A percentile compares a stretch with the other conserved stretches of the same genome.
These are phyloP conservation scores for Sanghuangporus weigelae DNA, from an alignment of 1,284 basidiomycete genomes.

Conservation along the genomic window DNA sequence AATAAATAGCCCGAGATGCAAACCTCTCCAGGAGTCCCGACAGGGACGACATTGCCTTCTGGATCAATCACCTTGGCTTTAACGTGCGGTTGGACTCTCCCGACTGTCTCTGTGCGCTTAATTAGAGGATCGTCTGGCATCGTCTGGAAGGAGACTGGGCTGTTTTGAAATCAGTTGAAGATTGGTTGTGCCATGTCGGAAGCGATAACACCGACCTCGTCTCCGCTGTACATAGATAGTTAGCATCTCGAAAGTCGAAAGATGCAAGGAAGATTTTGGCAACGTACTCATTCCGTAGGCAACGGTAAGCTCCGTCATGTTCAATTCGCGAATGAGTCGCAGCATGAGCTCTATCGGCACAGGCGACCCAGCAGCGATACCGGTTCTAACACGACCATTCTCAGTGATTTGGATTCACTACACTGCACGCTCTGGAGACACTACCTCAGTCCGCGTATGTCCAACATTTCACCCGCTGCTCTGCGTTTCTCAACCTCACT, in stretches of 20 bases:
- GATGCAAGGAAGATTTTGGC: not conserved
- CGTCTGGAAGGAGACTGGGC: slow-evolving; percentile 80
- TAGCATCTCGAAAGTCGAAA: not conserved
- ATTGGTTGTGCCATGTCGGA: not conserved
- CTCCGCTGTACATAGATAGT: slow-evolving; percentile 39
- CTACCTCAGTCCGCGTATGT: slow-evolving; percentile 52
- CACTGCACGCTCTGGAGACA: slow-evolving; percentile 1
- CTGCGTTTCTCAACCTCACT: slow-evolving; percentile 55
- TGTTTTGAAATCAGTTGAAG: slow-evolving; percentile 24
- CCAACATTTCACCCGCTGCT: slow-evolving; percentile 38
- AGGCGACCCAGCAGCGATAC: slow-evolving; percentile 75
- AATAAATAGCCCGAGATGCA: slow-evolving; percentile 71
- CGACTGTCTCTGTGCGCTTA: slow-evolving; percentile 78
- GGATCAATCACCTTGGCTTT: slow-evolving; percentile 66
- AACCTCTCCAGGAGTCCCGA: slow-evolving; percentile 69
- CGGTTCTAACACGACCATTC: slow-evolving; percentile 44
- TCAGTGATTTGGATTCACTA: not conserved
- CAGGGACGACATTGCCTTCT: slow-evolving; percentile 57
- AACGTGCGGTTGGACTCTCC: slow-evolving; percentile 70
- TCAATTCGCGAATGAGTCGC: slow-evolving; percentile 58
- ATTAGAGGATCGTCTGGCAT: slow-evolving; percentile 59
- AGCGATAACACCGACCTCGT: slow-evolving; percentile 37
- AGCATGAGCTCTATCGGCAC: slow-evolving; percentile 79
- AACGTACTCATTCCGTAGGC: slow-evolving; percentile 76
- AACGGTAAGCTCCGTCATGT: slow-evolving; percentile 67